These are phyloP conservation scores for Rhododendron simsii DNA, from an alignment of 148 eudicot genomes.

Conservation along the genomic window DNA sequence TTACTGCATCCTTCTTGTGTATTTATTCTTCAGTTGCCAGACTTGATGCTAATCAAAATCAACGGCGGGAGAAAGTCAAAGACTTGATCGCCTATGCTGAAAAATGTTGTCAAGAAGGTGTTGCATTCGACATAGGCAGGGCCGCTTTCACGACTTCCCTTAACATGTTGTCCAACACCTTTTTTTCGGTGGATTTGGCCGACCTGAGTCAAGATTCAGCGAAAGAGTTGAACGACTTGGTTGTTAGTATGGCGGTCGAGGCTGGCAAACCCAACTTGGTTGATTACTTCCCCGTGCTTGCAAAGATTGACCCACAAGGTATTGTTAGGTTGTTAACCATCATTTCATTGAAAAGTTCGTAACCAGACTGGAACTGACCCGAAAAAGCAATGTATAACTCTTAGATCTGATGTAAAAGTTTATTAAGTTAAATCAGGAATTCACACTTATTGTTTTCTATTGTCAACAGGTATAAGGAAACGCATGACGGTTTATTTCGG, in stretches of 20 bases:
- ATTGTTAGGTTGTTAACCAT: background rate
- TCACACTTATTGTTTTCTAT: background rate
- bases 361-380: too few species aligned
- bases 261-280: slow-evolving; percentile 16
- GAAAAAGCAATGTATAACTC: too few species aligned
- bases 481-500: background rate
- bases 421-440: background rate
- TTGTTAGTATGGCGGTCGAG: background rate
- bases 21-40: background rate
- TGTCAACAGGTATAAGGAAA: background rate
- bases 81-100: background rate
- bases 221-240: background rate
- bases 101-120: slow-evolving; percentile 1
- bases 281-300: slow-evolving; percentile 14
- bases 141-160: slow-evolving; percentile 3
- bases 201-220: slow-evolving; percentile 2
- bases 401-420: too few species aligned
- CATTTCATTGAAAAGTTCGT: background rate
- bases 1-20: background rate
- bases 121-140: background rate
- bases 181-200: slow-evolving; percentile 10
- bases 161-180: background rate
- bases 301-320: slow-evolving; percentile 18
- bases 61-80: background rate
- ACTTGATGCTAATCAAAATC: background rate